Conservation (phyloP, 176 grass and related monocot species). For the Bothriochloa decipiens region DNA sequence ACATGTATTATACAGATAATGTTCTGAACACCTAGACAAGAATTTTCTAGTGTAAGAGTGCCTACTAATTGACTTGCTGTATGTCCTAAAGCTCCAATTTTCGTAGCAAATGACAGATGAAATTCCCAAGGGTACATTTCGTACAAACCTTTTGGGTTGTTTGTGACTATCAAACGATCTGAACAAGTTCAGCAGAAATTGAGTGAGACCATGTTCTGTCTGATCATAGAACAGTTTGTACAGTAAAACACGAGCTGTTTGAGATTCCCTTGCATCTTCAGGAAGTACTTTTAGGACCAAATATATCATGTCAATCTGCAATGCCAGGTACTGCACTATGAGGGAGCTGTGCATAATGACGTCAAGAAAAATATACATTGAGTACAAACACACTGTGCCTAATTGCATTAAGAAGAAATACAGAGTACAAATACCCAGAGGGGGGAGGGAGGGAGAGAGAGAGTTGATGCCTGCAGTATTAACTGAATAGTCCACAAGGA, state of each 20-base stretch:
- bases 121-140: slow-evolving; percentile 16
- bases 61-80: background rate
- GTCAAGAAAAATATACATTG: background rate
- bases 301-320: slow-evolving; percentile 94
- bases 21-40: background rate
- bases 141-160: slow-evolving; percentile 88
- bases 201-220: slow-evolving; percentile 88
- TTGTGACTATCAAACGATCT: slow-evolving; percentile 91
- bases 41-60: background rate
- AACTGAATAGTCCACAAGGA: background rate
- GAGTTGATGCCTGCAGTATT: slow-evolving; percentile 1
- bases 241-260: slow-evolving; percentile 79
- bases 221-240: slow-evolving; percentile 99
- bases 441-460: background rate
- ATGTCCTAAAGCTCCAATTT: slow-evolving; percentile 25
- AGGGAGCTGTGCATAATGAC: background rate
- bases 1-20: slow-evolving; percentile 29
- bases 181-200: slow-evolving; percentile 88
- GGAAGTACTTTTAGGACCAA: slow-evolving; percentile 82
- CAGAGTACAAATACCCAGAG: background rate
- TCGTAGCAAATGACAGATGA: slow-evolving; percentile 25
- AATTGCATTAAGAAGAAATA: background rate
- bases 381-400: background rate
- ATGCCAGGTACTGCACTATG: slow-evolving; percentile 10
- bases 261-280: slow-evolving; percentile 84